Evolutionary conservation across 306 rosid genomes (phyloP).

Genomic region (Neltuma alba): DNA sequence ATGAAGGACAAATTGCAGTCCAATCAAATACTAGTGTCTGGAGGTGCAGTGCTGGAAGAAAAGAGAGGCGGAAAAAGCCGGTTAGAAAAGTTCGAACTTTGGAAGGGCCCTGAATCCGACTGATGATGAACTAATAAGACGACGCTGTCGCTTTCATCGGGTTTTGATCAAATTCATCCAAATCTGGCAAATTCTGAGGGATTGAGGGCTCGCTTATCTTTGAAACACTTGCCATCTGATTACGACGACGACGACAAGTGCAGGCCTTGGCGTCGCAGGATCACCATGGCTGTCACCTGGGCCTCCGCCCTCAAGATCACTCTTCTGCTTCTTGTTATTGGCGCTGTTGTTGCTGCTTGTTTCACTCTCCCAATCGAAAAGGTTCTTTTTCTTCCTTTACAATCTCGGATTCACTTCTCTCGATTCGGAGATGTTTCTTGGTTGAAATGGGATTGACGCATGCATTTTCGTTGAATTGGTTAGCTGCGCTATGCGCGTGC

Average conservation of each 20-base stretch:
- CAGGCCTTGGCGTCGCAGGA: conserved; percentile 55
- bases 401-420: neutral
- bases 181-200: conserved; percentile 59
- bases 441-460: conserved; percentile 11
- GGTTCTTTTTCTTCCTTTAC: conserved; percentile 41
- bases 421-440: neutral
- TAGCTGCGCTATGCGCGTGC: neutral
- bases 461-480: conserved; percentile 19
- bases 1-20: neutral
- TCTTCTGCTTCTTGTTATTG: conserved; percentile 54
- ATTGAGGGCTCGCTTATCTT: conserved; percentile 53
- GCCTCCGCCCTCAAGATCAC: conserved; percentile 59
- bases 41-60: neutral
- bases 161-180: conserved; percentile 3
- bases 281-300: conserved; percentile 60
- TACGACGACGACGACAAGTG: conserved; percentile 43
- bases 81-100: neutral
- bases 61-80: neutral
- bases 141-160: neutral
- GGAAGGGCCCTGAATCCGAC: neutral
- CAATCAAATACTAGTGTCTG: neutral
- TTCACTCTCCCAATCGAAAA: conserved; percentile 77
- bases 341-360: conserved; percentile 56
- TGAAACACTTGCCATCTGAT: conserved; percentile 41
- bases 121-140: neutral